Percentiles rank a stretch among this genome's conserved stretches.
phyloP scores from a whole-genome alignment of 257 asterid genomes.

The Asclepias syriaca region DNA sequence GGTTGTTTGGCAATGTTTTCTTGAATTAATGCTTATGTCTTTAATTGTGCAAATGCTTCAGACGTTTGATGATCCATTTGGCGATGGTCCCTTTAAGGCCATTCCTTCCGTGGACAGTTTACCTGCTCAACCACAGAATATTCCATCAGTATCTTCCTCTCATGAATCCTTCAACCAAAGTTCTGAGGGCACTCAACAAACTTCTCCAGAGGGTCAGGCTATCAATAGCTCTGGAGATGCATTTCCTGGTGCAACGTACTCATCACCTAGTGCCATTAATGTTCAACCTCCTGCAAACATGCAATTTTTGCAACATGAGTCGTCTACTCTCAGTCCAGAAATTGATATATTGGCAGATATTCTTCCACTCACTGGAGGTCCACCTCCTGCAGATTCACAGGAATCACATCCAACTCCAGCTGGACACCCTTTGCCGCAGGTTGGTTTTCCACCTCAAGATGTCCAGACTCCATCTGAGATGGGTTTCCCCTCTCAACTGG shows the following conservation, averaged over 20 bases:
- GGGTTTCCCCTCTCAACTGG: conserved; percentile 36
- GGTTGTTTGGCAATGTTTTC: neutral
- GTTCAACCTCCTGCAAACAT: conserved; percentile 33
- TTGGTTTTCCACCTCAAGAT: conserved; percentile 31
- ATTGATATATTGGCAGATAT: conserved; percentile 88
- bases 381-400: conserved; percentile 33
- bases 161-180: conserved; percentile 32
- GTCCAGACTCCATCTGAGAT: conserved; percentile 32
- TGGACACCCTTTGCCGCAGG: conserved; percentile 31
- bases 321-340: conserved; percentile 40
- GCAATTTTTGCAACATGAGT: conserved; percentile 44
- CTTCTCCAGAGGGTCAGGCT: conserved; percentile 36
- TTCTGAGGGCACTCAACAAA: conserved; percentile 30
- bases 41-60: conserved; percentile 24
- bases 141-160: conserved; percentile 36
- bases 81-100: conserved; percentile 92
- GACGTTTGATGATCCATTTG: conserved; percentile 92
- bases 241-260: conserved; percentile 27
- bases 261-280: conserved; percentile 31
- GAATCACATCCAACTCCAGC: conserved; percentile 33
- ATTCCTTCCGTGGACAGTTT: conserved; percentile 37
- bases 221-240: conserved; percentile 32
- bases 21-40: neutral
- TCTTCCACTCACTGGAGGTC: conserved; percentile 70
- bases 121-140: conserved; percentile 37